Conservation (phyloP, 306 rosid species). For the Begonia loranthoides region DNA sequence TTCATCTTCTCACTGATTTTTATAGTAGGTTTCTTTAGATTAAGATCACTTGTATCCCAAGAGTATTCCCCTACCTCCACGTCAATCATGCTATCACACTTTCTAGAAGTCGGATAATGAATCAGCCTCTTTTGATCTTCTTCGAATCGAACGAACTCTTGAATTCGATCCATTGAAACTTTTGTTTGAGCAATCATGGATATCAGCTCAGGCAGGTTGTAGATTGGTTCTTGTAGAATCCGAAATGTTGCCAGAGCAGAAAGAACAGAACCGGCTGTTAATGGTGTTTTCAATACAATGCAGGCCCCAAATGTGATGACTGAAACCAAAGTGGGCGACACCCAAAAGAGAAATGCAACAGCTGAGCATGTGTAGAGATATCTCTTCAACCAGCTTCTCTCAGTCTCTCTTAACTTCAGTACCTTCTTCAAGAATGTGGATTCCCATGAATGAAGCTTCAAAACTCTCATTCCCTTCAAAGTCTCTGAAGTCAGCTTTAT, state of each 20-base stretch:
- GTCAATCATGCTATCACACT: too few relatives aligned
- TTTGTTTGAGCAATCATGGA: conserved; percentile 79
- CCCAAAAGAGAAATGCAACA: conserved; percentile 72
- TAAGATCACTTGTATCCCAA: too few relatives aligned
- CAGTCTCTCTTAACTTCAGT: conserved; percentile 45
- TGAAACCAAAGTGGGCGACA: conserved; percentile 70
- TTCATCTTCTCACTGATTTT: conserved; percentile 51
- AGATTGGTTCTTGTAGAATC: conserved; percentile 78
- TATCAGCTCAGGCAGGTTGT: conserved; percentile 80
- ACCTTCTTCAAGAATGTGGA: conserved; percentile 46
- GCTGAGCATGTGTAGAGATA: conserved; percentile 61
- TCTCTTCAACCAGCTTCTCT: conserved; percentile 53
- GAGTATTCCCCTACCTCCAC: too few relatives aligned
- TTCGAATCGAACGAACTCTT: conserved; percentile 31
- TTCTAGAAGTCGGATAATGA: too few relatives aligned
- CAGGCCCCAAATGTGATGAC: conserved; percentile 73
- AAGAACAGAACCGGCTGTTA: conserved; percentile 60
- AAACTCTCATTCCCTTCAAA: conserved; percentile 60
- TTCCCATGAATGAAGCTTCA: conserved; percentile 89
- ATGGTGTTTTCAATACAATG: conserved; percentile 33
- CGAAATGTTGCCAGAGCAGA: conserved; percentile 82
- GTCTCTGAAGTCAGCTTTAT: conserved; percentile 75
- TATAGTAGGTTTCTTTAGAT: too few relatives aligned
- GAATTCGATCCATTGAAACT: conserved; percentile 63
- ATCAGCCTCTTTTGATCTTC: conserved; percentile 10